Evolutionary conservation across 2,329 filamentous ascomycete genomes (phyloP).

Genomic region (Pestalotiopsis sp.): DNA sequence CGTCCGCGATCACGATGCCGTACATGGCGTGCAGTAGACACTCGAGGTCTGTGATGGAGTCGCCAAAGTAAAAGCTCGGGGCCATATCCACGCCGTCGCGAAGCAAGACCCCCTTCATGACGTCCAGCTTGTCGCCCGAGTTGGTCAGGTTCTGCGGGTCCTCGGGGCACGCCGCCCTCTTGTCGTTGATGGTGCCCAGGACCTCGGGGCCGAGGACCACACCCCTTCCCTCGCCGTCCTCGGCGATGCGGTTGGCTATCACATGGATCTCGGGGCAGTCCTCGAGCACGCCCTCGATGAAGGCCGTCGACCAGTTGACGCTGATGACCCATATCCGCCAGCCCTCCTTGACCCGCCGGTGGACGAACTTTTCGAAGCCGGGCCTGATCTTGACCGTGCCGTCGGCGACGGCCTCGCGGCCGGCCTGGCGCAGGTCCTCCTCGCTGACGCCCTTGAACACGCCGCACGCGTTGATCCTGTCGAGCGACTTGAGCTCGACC

Average conservation of each 20-base stretch:
- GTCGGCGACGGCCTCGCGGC: conserved; percentile 35
- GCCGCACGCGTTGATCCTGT: conserved; percentile 42
- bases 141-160: conserved; percentile 38
- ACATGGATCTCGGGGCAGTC: conserved; percentile 35
- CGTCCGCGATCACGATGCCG: conserved; percentile 51
- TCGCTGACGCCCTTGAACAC: conserved; percentile 46
- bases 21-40: conserved; percentile 46
- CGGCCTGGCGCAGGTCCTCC: conserved; percentile 39
- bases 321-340: conserved; percentile 50
- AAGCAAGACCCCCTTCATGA: conserved; percentile 34
- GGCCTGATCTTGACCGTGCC: conserved; percentile 38
- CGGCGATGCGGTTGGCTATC: conserved; percentile 46
- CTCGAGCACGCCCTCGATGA: conserved; percentile 47
- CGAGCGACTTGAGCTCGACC: conserved; percentile 50
- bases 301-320: conserved; percentile 54
- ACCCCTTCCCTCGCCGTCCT: conserved; percentile 30
- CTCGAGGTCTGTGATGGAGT: conserved; percentile 59
- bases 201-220: conserved; percentile 43
- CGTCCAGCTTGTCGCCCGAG: conserved; percentile 49
- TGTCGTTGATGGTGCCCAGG: conserved; percentile 20
- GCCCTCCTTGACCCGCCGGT: conserved; percentile 21
- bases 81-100: conserved; percentile 20
- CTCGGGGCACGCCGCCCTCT: conserved; percentile 15
- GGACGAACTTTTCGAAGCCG: conserved; percentile 42
- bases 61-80: conserved; percentile 57